Evolutionary conservation across 2,329 filamentous ascomycete species (phyloP), one percentile per base, ranked within the genome.

Genomic region (Celoporthe dispersa): DNA sequence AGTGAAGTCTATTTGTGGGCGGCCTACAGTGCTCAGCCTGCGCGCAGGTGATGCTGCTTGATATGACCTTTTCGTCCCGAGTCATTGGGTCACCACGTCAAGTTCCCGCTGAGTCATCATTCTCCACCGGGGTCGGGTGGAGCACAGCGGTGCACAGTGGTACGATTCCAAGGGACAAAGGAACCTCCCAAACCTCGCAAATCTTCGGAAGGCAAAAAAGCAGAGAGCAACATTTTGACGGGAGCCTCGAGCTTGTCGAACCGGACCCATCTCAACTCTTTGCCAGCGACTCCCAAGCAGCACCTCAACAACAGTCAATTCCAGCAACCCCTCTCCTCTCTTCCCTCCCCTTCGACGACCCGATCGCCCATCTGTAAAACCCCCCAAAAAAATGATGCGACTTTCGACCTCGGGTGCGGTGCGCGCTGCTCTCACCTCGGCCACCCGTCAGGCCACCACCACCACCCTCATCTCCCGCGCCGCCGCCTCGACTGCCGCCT

Each of bases 401-500:
- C 84, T 85, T 77, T 80, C 83, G 75, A 82, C 84, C 75, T 82
- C 85, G 75, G 83, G 83, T 75, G 79, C 86, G 79, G 82, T 87
- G 81, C 86, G 79, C 80, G 80, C 80, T 81, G 80, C 81, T 75
- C 77, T 79, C 73, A 73, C 78, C 75, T 77, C 80, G 69, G 81
- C 82, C 74, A 78, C 78, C 77, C 76, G 77, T 74, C 76, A 77
- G 77, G 78, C 80, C 75, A 73, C 78, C 70, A 77, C 77, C 67
- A 76, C 76, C 31, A 75, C 79, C 70, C 81, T 84, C 78, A 62
- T 72, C 68, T 80, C 84, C 77, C 82, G 82, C 77, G 80, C 83
- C 73, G 83, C 84, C 75, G 84, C 85, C 79, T 85, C 88, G 78
- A 89, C 92, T 77, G 92, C 92, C 76, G 84, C 84, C 79, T 84